These are phyloP conservation scores for Penicillium sp. DNA, from an alignment of 2,329 filamentous ascomycete species.

Conservation along the genomic window DNA sequence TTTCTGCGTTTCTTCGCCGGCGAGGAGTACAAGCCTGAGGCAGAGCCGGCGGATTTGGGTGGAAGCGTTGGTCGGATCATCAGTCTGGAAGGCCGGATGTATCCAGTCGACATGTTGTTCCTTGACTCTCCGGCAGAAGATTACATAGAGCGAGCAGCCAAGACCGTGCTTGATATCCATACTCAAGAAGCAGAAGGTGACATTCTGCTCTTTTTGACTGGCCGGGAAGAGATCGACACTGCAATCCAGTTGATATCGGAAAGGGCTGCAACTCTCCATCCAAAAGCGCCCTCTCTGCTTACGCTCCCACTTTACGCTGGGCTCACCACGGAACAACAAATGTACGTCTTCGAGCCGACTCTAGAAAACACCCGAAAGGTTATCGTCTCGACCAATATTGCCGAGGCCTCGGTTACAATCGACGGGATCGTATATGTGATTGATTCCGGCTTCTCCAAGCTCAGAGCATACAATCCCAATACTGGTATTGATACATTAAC, in stretches of 20 bases:
- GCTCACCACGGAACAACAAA: conserved; percentile 84
- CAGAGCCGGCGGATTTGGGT: conserved; percentile 34
- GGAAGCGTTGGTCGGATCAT: conserved; percentile 64
- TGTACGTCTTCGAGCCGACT: conserved; percentile 87
- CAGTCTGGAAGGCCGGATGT: conserved; percentile 81
- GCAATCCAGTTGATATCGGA: conserved; percentile 77
- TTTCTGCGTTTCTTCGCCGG: conserved; percentile 75
- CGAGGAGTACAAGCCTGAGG: conserved; percentile 39
- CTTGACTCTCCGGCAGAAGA: conserved; percentile 74
- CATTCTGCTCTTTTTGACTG: conserved; percentile 86
- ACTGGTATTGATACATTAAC: conserved; percentile 88
- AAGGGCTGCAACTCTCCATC: conserved; percentile 61
- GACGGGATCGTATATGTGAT: conserved; percentile 88
- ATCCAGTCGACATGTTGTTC: conserved; percentile 84
- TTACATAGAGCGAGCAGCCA: conserved; percentile 79
- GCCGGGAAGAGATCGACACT: conserved; percentile 86
- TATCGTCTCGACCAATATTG: conserved; percentile 91
- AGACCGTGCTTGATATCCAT: conserved; percentile 86
- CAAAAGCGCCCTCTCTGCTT: conserved; percentile 60
- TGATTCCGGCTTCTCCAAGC: conserved; percentile 87
- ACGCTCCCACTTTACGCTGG: conserved; percentile 85
- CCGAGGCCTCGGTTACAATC: conserved; percentile 93
- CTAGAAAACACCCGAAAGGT: conserved; percentile 83
- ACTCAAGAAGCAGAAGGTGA: conserved; percentile 76
- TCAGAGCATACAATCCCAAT: conserved; percentile 77